Evolutionary conservation across 306 rosid genomes (phyloP), one percentile per base, ranked within the genome.

Genomic region (Potentilla sterilis): DNA sequence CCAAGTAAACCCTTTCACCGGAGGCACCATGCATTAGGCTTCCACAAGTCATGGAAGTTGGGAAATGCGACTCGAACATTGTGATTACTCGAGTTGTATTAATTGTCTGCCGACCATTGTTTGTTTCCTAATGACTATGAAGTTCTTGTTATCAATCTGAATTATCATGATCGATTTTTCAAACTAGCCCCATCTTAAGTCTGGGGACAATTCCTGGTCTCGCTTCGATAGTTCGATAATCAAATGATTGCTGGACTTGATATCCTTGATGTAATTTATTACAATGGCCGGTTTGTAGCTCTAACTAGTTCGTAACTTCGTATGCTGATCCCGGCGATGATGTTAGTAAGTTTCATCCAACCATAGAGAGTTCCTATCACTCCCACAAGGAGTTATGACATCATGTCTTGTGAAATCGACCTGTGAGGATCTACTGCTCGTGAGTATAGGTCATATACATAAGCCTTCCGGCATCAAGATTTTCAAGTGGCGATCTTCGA

Each of bases 1-100:
- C 22, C 51, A 57, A 10, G 57, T 70, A 19, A 70, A 70, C 75
- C 75, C 63, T 70, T 70, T 55, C 52, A 55, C 28, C 28, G 28
- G 18, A 24, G 18, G 18, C 9, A 41, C 77, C 55, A 73, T n/a
- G n/a, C n/a, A n/a, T 73, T 57, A 11, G 49, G 67, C 66, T 73
- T 24, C 77, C 68, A 15, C 54, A 19, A 3, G 3, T 51, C 61
- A 51, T 22, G 63, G 9, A 51, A 51, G 46, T 51, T 24, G 7
- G 2, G 32, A 54, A 54, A 54, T 21, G 12, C 58, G 11, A 47
- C 51, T 47, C 18, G 2, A 16, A 49, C 22, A 18, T 52, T 19
- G 4, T 1, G 10, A 52, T 52, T 0, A 19, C 22, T 19, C 28
- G 28, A 28, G 63, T 57, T 57, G 63, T 57, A 22, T 12, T n/a